These are phyloP conservation scores for Gastrolobium villosum DNA, from an alignment of 306 rosid genomes.

Conservation along the genomic window DNA sequence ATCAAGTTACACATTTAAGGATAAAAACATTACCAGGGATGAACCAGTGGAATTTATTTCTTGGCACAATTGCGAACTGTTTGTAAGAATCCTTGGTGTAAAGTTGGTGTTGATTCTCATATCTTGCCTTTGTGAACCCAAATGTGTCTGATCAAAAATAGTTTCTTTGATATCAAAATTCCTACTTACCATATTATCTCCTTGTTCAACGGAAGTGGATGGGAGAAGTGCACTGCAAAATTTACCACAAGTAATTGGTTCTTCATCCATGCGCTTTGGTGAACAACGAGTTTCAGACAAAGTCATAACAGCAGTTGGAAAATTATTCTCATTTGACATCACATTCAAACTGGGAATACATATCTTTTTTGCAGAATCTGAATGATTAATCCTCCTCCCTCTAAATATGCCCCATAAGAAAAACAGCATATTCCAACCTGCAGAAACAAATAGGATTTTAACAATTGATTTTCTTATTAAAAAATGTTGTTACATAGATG, in stretches of 20 bases:
- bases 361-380: conserved; percentile 61
- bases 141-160: conserved; percentile 47
- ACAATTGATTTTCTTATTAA: conserved; percentile 11
- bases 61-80: conserved; percentile 47
- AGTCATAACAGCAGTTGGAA: conserved; percentile 63
- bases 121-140: conserved; percentile 53
- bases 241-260: conserved; percentile 52
- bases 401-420: conserved; percentile 95
- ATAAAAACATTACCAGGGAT: conserved; percentile 60
- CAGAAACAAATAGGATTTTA: conserved; percentile 39
- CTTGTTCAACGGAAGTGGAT: conserved; percentile 54
- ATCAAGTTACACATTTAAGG: conserved; percentile 3
- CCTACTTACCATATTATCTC: conserved; percentile 42
- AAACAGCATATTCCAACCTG: conserved; percentile 96
- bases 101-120: conserved; percentile 47
- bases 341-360: conserved; percentile 56
- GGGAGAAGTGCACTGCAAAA: conserved; percentile 48
- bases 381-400: conserved; percentile 65
- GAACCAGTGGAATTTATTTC: conserved; percentile 53
- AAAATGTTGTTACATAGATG: background rate
- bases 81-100: conserved; percentile 42
- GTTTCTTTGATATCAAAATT: conserved; percentile 55
- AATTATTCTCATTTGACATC: conserved; percentile 57
- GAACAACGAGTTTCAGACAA: conserved; percentile 64
- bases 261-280: conserved; percentile 53